phyloP scores from a whole-genome alignment of 305 asterid genomes.

The Fraxinus ornus region DNA sequence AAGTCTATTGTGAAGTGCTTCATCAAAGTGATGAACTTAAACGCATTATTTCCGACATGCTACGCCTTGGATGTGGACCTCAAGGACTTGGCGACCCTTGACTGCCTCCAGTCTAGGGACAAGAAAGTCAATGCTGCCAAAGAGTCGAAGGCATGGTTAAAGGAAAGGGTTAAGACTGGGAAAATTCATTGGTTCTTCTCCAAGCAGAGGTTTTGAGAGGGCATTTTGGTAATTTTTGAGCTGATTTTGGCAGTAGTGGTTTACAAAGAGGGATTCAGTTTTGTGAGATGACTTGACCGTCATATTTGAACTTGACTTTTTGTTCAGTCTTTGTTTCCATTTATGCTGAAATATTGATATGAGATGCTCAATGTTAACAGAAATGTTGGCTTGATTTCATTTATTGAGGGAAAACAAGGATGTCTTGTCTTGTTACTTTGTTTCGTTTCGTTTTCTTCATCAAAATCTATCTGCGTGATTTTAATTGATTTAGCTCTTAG shows the following conservation, averaged over 20 bases:
- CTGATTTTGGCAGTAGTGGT: not conserved
- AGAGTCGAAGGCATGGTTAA: not conserved
- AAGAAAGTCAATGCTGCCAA: not conserved
- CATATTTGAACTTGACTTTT: not conserved
- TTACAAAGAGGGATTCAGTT: not conserved
- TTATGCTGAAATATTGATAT: not conserved
- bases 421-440: not conserved
- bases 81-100: not conserved
- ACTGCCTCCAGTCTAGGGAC: not conserved
- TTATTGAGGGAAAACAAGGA: not conserved
- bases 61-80: not conserved
- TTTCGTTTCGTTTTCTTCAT: not conserved
- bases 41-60: not conserved
- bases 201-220: not conserved
- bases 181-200: not conserved
- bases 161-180: slow-evolving; percentile 2
- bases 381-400: not conserved
- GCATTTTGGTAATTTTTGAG: not conserved
- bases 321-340: not conserved
- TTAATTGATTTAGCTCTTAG: not conserved
- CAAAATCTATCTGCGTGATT: not conserved
- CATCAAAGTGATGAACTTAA: not conserved
- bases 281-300: not conserved
- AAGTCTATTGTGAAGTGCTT: not conserved
- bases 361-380: not conserved